Conservation (phyloP, 805 yeast genomes). For the Metschnikowia similis region DNA sequence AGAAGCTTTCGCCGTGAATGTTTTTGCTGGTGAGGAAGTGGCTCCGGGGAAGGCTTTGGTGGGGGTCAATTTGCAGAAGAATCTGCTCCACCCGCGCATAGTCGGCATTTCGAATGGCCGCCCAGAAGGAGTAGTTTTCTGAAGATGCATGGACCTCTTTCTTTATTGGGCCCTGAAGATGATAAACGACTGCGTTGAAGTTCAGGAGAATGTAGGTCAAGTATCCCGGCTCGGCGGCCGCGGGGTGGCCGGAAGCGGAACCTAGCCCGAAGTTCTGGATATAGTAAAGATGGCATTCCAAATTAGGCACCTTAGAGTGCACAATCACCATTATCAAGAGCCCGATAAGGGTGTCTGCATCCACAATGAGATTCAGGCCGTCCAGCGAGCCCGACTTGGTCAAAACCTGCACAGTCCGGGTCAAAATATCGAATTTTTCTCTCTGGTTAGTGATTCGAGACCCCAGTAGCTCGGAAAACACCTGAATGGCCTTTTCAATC, state of each 20-base stretch:
- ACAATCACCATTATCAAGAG: constrained; percentile 67
- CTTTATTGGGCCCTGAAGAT: constrained; percentile 34
- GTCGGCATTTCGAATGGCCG: constrained; percentile 37
- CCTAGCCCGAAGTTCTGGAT: constrained; percentile 53
- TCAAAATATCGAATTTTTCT: constrained; percentile 46
- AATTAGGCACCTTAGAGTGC: constrained; percentile 52
- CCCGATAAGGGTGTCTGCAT: constrained; percentile 79
- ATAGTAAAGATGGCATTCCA: constrained; percentile 64
- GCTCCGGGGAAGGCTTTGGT: constrained; percentile 19
- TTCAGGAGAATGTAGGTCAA: constrained; percentile 78
- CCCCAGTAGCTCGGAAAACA: constrained; percentile 46
- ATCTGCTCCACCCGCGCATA: constrained; percentile 11
- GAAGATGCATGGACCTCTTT: constrained; percentile 40
- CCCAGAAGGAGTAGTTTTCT: constrained; percentile 53
- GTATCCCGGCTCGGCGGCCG: constrained; percentile 45
- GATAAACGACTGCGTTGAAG: constrained; percentile 73
- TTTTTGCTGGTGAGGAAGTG: constrained; percentile 21
- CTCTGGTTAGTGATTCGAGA: constrained; percentile 36
- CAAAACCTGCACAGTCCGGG: constrained; percentile 49
- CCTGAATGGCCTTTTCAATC: constrained; percentile 47
- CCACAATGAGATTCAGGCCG: constrained; percentile 37
- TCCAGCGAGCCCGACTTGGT: constrained; percentile 24
- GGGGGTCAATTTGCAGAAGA: constrained; percentile 11
- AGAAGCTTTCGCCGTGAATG: constrained; percentile 63
- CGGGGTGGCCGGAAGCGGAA: neutral